Evolutionary conservation across 1,139 yeast species (phyloP).

Genomic region (Yamadazyma oceani): DNA sequence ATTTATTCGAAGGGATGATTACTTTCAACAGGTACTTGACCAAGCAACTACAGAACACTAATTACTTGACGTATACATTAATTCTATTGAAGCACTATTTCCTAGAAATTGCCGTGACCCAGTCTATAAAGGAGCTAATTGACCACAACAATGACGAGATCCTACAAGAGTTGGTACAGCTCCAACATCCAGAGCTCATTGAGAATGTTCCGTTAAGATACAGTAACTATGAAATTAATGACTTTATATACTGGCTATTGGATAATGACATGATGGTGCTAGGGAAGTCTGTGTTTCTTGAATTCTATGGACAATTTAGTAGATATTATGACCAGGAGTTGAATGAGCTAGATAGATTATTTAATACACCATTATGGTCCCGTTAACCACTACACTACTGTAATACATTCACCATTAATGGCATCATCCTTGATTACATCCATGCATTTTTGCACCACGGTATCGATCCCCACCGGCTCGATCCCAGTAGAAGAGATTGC

Average conservation of each 20-base stretch:
- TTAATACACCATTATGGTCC: slow-evolving; percentile 5
- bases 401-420: slow-evolving; percentile 40
- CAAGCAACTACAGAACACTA: background rate
- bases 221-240: slow-evolving; percentile 10
- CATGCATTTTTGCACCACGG: slow-evolving; percentile 29
- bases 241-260: slow-evolving; percentile 14
- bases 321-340: slow-evolving; percentile 13
- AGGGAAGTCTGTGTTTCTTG: slow-evolving; percentile 6
- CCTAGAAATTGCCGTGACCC: background rate
- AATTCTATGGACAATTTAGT: slow-evolving; percentile 12
- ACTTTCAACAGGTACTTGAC: slow-evolving; percentile 7
- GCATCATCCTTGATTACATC: slow-evolving; percentile 29
- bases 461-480: slow-evolving; percentile 20
- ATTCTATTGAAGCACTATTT: slow-evolving; percentile 6
- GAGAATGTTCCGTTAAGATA: slow-evolving; percentile 11
- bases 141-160: background rate
- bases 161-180: background rate
- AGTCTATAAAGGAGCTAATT: background rate
- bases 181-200: slow-evolving; percentile 4
- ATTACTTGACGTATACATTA: slow-evolving; percentile 3
- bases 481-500: slow-evolving; percentile 7
- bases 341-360: slow-evolving; percentile 5
- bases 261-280: slow-evolving; percentile 4
- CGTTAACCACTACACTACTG: slow-evolving; percentile 5
- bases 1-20: slow-evolving; percentile 27